Evolutionary conservation across 352 stramenopile genomes (phyloP), one percentile per base, ranked within the genome.

Genomic region (Phytopythium helicoides): DNA sequence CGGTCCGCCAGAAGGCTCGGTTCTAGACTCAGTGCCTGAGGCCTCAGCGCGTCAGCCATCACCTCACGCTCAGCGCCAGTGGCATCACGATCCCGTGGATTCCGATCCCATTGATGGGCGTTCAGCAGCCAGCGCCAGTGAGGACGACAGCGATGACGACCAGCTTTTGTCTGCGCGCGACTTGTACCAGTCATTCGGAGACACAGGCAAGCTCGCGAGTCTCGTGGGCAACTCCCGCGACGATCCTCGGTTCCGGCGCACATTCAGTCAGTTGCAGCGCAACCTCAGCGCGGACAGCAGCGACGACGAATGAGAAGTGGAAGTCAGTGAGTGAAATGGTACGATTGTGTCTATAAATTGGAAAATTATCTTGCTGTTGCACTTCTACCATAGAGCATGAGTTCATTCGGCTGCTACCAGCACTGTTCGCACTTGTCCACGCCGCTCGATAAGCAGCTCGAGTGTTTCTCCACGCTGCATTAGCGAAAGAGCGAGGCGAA

Each of bases 251-350:
- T 81, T 87, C 38, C 73, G 82, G 56, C 76, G 70, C 25, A 80
- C 65, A 16, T 79, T 89, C 19, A 71, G 67, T 26, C 60, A 87
- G 50, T 80, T 89, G 40, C 76, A 89, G 49, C 65, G 76, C 37
- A 73, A 66, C 41, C 71, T 89, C 40, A 87, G 75, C 19, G 71
- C 73, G 38, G 73, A 82, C 45, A 74, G 74, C 41, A 64, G 66
- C 22, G 55, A 62, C n/a, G 52, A 64, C 2, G 52, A 66, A 31
- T 34, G 12, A 10, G 14, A 47, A 26, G 7, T 7, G 12, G 6
- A 31, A 47, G 5, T 26, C 14, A 46, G 1, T 22, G 41, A 47
- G 41, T 28, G 5, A 26, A 47, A 47, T 47, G 41, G 19, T 22
- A 7, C 19, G 41, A 14, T n/a, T n/a, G n/a, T 47, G 21, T 35